Evolutionary conservation across 345 rosid genomes (phyloP).

Genomic region (Eucalyptus curtisii): DNA sequence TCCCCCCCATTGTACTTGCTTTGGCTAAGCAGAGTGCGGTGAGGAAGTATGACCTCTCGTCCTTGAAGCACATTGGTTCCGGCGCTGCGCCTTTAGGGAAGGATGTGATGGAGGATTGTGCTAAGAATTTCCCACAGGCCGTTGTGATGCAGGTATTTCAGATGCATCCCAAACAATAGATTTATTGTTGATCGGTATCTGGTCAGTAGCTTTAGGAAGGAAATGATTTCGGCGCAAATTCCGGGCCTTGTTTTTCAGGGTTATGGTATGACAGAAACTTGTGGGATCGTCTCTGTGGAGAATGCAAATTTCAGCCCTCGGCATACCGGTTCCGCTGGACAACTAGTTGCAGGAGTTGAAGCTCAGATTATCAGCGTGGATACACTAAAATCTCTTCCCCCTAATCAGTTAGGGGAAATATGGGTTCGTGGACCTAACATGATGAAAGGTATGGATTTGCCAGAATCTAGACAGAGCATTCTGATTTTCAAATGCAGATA

Average conservation of each 20-base stretch:
- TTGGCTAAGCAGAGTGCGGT: conserved; percentile 55
- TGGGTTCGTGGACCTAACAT: conserved; percentile 90
- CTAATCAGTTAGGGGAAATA: conserved; percentile 65
- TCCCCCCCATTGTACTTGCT: conserved; percentile 78
- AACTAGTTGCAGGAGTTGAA: conserved; percentile 59
- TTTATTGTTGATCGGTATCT: not conserved
- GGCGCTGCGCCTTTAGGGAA: conserved; percentile 91
- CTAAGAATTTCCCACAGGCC: conserved; percentile 48
- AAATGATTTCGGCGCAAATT: not conserved
- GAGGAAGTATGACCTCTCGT: conserved; percentile 55
- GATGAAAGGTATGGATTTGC: conserved; percentile 54
- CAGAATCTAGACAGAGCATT: not conserved
- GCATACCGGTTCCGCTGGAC: conserved; percentile 67
- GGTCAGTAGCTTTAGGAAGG: not conserved
- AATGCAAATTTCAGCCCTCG: conserved; percentile 24
- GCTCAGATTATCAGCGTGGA: conserved; percentile 58
- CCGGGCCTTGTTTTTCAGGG: conserved; percentile 31
- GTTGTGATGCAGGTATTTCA: conserved; percentile 42
- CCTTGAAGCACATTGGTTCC: conserved; percentile 56
- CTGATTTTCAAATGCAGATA: not conserved
- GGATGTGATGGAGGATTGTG: conserved; percentile 78
- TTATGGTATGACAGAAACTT: conserved; percentile 88
- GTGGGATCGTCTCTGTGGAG: conserved; percentile 53
- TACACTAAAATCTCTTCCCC: conserved; percentile 58
- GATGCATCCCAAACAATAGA: not conserved